Base-by-base conservation (phyloP, 2,329 filamentous ascomycete genomes). In the Talaromyces sp. region DNA sequence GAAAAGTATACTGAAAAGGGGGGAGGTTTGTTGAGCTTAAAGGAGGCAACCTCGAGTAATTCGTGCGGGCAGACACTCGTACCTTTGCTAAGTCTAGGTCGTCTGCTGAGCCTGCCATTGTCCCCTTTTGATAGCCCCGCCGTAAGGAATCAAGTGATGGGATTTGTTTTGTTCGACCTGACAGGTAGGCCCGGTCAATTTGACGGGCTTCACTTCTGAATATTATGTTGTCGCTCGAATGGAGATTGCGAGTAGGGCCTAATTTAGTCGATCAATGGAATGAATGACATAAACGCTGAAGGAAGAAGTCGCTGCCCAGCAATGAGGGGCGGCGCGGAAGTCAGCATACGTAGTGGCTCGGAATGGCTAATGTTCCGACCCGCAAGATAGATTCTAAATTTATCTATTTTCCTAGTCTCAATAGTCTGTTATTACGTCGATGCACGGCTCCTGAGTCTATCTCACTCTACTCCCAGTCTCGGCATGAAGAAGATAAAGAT, bases 31-130 rank as follows among this genome's bases (percentile, higher is more conserved):
- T 31, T 6, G n/a, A 59, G 39, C 31, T 7, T 6, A 54, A 33
- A 54, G 50, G 16, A 31, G n/a, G 8, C 5, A 6, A 37, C 22
- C 6, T 39, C 16, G 33, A 37, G 52, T 14, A 37, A 37, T 35
- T 10, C 9, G 50, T 35, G 31, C 31, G 41, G n/a, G 33, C 24
- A 27, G 16, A 10, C 39, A 35, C 9, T 35, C 43, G 16, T 39
- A 63, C 61, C 61, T 63, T 63, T 63, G 61, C 61, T 37, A 63
- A 47, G 52, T 63, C 61, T 41, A 63, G 31, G 39, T 63, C 35
- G 41, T 63, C 61, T 35, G 24, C 47, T 27, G 60, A 54, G 33
- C 50, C 48, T 24, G 61, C 33, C 61, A 63, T 63, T 45, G 35
- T 48, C n/a, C 31, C 45, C 39, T 7, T 57, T n/a, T 11, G 45